Evolutionary conservation across 768 basidiomycete species (phyloP), one percentile per base, ranked within the genome.

Genomic region (Peribolospora kevripleyi): DNA sequence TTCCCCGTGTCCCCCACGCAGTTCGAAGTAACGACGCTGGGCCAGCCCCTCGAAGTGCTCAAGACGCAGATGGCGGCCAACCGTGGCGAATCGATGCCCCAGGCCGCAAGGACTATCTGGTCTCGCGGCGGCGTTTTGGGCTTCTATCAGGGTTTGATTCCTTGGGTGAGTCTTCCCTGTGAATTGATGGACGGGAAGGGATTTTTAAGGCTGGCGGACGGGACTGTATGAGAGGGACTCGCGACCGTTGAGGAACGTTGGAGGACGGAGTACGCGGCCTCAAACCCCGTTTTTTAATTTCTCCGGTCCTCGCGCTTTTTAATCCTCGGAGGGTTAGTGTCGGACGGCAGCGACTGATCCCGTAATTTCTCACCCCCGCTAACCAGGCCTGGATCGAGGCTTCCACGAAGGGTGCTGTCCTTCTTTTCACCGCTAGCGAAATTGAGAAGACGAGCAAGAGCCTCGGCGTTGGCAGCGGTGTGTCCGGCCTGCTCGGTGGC

Each of bases 11-110:
- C 42, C n/a, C 41, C 39, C 40, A 10, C 45, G 55, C 47, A 50
- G n/a, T 48, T 25, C 25, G 51, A 95, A 81, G 93, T 98, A 61
- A 95, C 93, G 55, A 95, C 91, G 7, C 76, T 98, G 40, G 93
- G 93, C 43, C 93, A 98, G 72, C 93, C 93, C 25, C 72, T 98
- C 56, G 93, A 98, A 71, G 93, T 97, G 42, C 70, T 97, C 61
- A 98, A 98, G 71, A 98, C 93, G 13, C 93, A 98, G 67, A 97
- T 98, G 93, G 93, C 93, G 56, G 86, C 88, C 58, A 90, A 91
- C 72, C 79, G 93, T 58, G 57, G 54, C 3, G 55, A 98, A 67
- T 73, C 81, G 9, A 93, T 98, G 87, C 61, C 73, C 57, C 78
- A 85, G 65, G 90, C 93, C 13, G 73, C 82, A 61, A 73, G 75